Evolutionary conservation across 2,329 filamentous ascomycete genomes (phyloP).

Genomic region (Thielaviopsis euricoi): DNA sequence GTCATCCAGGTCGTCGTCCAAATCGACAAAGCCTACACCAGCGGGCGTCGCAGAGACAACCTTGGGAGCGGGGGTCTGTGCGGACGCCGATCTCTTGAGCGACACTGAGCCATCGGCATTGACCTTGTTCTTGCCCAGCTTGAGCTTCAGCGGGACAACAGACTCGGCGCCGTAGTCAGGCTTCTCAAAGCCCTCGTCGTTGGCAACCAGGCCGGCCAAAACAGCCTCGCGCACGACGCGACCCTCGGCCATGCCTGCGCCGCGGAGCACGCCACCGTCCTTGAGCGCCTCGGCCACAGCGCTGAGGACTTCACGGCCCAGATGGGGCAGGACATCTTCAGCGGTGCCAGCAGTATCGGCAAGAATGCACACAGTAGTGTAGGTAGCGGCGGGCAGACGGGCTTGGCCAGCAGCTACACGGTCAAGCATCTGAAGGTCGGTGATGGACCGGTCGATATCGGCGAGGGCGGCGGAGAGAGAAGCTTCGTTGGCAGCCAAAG

Average conservation of each 20-base stretch:
- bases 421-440: conserved; percentile 96
- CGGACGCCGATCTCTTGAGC: conserved; percentile 16
- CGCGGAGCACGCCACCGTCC: conserved; percentile 48
- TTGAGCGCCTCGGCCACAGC: conserved; percentile 56
- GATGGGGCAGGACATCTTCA: conserved; percentile 44
- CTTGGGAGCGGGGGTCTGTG: neutral
- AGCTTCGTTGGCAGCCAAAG: conserved; percentile 70
- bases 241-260: conserved; percentile 36
- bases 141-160: conserved; percentile 34
- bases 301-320: conserved; percentile 51
- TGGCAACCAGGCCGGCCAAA: conserved; percentile 58
- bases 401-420: conserved; percentile 71
- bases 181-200: conserved; percentile 54
- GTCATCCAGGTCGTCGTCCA: conserved; percentile 38
- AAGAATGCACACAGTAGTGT: conserved; percentile 73
- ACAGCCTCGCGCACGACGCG: conserved; percentile 61
- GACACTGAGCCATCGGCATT: conserved; percentile 15
- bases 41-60: conserved; percentile 23
- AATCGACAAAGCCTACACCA: conserved; percentile 53
- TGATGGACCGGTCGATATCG: conserved; percentile 55
- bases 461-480: conserved; percentile 55
- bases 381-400: conserved; percentile 56
- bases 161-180: conserved; percentile 38
- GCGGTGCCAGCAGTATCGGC: conserved; percentile 55
- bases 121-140: conserved; percentile 22